Base-by-base conservation (phyloP, 2,329 filamentous ascomycete genomes). In the Beauveria scarabaeidicola region DNA sequence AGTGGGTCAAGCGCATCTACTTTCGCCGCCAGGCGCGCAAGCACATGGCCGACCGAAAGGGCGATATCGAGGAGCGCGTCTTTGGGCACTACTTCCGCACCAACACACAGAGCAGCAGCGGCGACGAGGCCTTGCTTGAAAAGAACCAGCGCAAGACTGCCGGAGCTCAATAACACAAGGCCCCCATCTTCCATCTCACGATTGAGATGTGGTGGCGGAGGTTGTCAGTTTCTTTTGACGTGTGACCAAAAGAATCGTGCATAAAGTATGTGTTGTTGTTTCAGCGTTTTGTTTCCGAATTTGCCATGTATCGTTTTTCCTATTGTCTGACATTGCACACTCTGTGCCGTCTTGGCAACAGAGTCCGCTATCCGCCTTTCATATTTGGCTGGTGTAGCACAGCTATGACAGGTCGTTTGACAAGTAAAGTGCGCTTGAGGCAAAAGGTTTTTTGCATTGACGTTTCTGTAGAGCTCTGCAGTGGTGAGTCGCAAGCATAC, bases 1-100 rank as follows among this genome's bases (percentile, higher is more conserved):
- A 85, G 68, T 82, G 76, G 73, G 71, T 66, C 3, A 85, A 86
- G 75, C 74, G 83, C 17, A 58, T 74, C n/a, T 74, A 70, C 60
- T 72, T 69, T 63, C 69, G 72, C 9, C 70, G 70, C 25, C 66
- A 67, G 48, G 68, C 67, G 3, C 55, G 46, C 59, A 66, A 66
- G 59, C 41, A 63, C 51, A 59, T 51, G 10, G 54, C 23, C 5
- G 46, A 50, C 47, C 38, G 51, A 5, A 43, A 54, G 32, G 52
- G 38, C 36, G 69, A 73, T 47, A 47, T 73, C 2, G 70, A 74
- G 62, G 68, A 66, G 1, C 69, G 72, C 9, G 64, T 68, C 1
- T 74, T 74, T 63, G 71, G 70, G 7, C 44, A 65, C 56, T 73
- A 72, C 61, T 69, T 69, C 44, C 65, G 60, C 19, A 63, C 65